Evolutionary conservation across 1,284 basidiomycete genomes (phyloP), one percentile per base, ranked within the genome.

Genomic region (Filobasidium uniguttulatum): DNA sequence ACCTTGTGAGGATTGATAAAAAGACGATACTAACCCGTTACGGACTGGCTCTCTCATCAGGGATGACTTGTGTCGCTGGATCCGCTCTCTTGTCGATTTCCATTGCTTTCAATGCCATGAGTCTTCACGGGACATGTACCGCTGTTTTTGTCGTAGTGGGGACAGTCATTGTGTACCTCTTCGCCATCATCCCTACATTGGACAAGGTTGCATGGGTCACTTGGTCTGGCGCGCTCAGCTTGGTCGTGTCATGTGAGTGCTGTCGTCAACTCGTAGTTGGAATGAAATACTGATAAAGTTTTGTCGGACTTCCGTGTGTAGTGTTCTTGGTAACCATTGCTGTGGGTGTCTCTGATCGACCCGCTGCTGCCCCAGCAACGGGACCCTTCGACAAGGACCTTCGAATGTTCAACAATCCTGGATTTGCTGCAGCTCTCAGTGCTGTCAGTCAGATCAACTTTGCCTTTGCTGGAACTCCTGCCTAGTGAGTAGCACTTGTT

Each of bases 91-190:
- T 70, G 26, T 57, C 60, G n/a, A 54, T 69, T 35, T 62, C 66
- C 6, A 64, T 67, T 44, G 65, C 69, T 0, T 57, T 72, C 43
- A 71, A 72, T 61, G 64, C 70, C 28, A 55, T 72, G 30, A 33
- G 51, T 2, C 17, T 35, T 14, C 54, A 57, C 46, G 54, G 48
- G 1, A 52, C 55, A 5, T 55, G 54, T 35, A 46, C 44, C 7
- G 49, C 49, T 43, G 41, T 34, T 22, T 36, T 49, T 19, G 47
- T 49, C 20, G 47, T 33, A 5, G 20, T 49, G 10, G 28, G 38
- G 3, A 40, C 47, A 6, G 14, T 43, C 15, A 19, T 38, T 12
- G 47, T 49, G 23, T 49, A 41, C 38, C 28, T 20, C 19, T 17
- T 49, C 10, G 29, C 47, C 0, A 40, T 26, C n/a, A 49, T 49